These are phyloP conservation scores for Pythium myriotylum DNA, from an alignment of 352 stramenopile species.

Conservation along the genomic window DNA sequence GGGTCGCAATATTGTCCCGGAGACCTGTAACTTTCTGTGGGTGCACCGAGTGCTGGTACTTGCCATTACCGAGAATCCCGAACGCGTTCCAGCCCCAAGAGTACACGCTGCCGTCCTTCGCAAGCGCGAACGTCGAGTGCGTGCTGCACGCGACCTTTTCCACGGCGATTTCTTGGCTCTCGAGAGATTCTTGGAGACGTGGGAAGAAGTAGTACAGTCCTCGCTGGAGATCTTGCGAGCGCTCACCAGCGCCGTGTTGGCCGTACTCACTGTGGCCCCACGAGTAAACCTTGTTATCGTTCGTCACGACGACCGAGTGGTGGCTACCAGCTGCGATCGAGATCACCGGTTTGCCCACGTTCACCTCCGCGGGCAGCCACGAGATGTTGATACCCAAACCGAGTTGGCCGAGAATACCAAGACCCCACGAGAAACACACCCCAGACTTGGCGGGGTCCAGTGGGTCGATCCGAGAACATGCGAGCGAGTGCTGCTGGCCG, in stretches of 20 bases:
- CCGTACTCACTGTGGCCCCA: slow-evolving; percentile 87
- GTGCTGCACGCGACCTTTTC: slow-evolving; percentile 58
- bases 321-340: slow-evolving; percentile 72
- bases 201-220: slow-evolving; percentile 80
- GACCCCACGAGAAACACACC: slow-evolving; percentile 74
- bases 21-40: slow-evolving; percentile 63
- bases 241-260: slow-evolving; percentile 70
- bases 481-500: slow-evolving; percentile 79
- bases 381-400: slow-evolving; percentile 66
- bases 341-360: slow-evolving; percentile 51
- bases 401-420: slow-evolving; percentile 74
- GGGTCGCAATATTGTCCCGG: slow-evolving; percentile 55
- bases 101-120: slow-evolving; percentile 57
- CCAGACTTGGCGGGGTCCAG: slow-evolving; percentile 38
- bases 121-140: slow-evolving; percentile 74
- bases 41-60: slow-evolving; percentile 73
- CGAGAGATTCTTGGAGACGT: slow-evolving; percentile 55
- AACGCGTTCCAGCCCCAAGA: slow-evolving; percentile 90
- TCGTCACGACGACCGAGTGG: slow-evolving; percentile 71
- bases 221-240: slow-evolving; percentile 70
- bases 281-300: slow-evolving; percentile 59
- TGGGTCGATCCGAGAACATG: slow-evolving; percentile 38
- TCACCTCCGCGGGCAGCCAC: slow-evolving; percentile 61
- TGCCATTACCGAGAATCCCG: slow-evolving; percentile 71
- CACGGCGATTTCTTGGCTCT: slow-evolving; percentile 36